A percentile compares a stretch with the other conserved stretches of the same genome.
Conservation (phyloP, 2,329 filamentous ascomycete species). For the Exophiala sp. region DNA sequence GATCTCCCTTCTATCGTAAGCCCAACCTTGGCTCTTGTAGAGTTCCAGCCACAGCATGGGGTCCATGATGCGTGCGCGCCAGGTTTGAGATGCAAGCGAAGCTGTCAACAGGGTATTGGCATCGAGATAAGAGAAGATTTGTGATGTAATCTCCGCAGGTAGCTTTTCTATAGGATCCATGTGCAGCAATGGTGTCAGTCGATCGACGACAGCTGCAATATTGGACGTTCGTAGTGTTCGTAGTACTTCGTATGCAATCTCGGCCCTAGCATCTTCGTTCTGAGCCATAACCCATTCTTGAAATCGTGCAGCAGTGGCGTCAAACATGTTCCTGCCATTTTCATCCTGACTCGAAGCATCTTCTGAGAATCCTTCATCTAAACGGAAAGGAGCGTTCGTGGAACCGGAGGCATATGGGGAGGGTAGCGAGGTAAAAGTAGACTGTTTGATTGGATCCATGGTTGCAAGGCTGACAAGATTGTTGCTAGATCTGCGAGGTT, state of each 20-base stretch:
- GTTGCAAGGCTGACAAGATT: not conserved
- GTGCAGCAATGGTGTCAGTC: constrained; percentile 77
- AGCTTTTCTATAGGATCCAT: constrained; percentile 86
- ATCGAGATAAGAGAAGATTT: constrained; percentile 83
- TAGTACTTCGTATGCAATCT: constrained; percentile 75
- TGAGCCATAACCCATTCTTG: constrained; percentile 55
- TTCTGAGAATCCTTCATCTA: constrained; percentile 86
- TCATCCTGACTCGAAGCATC: constrained; percentile 50
- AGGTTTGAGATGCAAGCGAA: constrained; percentile 73
- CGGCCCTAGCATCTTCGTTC: constrained; percentile 56
- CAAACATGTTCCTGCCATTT: constrained; percentile 35
- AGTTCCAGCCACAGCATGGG: constrained; percentile 80
- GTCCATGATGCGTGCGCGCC: constrained; percentile 78
- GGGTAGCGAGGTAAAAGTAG: constrained; percentile 4
- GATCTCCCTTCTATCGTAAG: constrained; percentile 64
- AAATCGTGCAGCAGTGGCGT: constrained; percentile 43
- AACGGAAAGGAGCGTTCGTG: constrained; percentile 46
- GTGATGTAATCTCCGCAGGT: constrained; percentile 84
- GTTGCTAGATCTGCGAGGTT: not conserved
- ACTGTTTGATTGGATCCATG: constrained; percentile 10
- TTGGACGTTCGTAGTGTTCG: constrained; percentile 74
- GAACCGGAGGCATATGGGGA: constrained; percentile 10
- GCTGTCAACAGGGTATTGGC: constrained; percentile 75
- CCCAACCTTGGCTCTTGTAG: constrained; percentile 85
- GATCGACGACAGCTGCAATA: constrained; percentile 75